phyloP scores from a whole-genome alignment of 2,329 filamentous ascomycete species.

The Phialophora verrucosa region DNA sequence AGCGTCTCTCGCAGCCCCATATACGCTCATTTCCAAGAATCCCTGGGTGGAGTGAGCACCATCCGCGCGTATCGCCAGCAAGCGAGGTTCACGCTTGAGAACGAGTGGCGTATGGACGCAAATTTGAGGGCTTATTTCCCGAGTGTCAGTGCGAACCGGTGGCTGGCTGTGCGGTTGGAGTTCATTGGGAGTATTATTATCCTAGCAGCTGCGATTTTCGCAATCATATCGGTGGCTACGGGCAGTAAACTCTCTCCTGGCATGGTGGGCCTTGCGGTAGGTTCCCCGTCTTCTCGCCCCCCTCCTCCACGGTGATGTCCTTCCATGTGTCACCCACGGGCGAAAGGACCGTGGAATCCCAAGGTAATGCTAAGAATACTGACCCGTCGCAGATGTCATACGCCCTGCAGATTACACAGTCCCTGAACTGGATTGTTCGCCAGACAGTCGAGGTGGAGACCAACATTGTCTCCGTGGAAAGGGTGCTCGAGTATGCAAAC shows the following conservation, averaged over 20 bases:
- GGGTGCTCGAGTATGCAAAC: constrained; percentile 91
- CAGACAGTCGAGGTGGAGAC: constrained; percentile 99
- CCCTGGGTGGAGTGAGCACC: constrained; percentile 88
- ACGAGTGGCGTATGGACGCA: constrained; percentile 95
- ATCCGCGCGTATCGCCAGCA: constrained; percentile 95
- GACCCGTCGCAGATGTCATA: constrained; percentile 73
- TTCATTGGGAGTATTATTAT: constrained; percentile 96
- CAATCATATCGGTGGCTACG: constrained; percentile 77
- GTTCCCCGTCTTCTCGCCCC: constrained; percentile 10
- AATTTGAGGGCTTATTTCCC: constrained; percentile 95
- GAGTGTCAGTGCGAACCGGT: constrained; percentile 90
- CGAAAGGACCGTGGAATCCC: not conserved
- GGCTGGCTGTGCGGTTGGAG: constrained; percentile 92
- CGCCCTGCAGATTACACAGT: constrained; percentile 94
- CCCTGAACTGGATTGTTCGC: constrained; percentile 97
- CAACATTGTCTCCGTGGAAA: constrained; percentile 99
- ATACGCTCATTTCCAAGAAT: constrained; percentile 98
- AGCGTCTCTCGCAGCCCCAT: constrained; percentile 95
- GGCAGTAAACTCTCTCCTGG: constrained; percentile 70
- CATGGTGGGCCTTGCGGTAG: constrained; percentile 75
- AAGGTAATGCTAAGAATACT: constrained; percentile 17
- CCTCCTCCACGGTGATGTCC: not conserved
- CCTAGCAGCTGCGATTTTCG: constrained; percentile 78
- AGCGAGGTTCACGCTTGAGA: constrained; percentile 84
- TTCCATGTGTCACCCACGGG: not conserved